Evolutionary conservation across 2,329 filamentous ascomycete species (phyloP), one percentile per base, ranked within the genome.

Genomic region (Hymenoscyphus repandus): DNA sequence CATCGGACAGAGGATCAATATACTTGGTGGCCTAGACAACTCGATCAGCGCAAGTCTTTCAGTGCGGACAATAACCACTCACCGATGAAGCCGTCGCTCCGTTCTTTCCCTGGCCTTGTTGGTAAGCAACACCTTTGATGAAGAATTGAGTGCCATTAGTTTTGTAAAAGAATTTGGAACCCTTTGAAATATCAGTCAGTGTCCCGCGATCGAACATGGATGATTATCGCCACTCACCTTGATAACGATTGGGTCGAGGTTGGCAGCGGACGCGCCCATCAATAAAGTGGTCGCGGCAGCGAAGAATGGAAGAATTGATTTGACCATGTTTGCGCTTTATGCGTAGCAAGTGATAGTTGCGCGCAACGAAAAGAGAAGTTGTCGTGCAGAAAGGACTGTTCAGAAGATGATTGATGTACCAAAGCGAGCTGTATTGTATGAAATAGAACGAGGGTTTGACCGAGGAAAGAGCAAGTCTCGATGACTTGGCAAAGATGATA

Each of bases 71-170:
- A 27, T 15, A 33, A 3, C 3, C 9, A 36, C 50, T 51, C 49
- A 46, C 56, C 39, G 30, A 32, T 30, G n/a, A 11, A 30, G 38
- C 11, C 17, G 22, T 34, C 10, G 17, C 33, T 38, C 47, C 47
- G 15, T 44, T 45, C 15, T 9, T 31, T 15, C 47, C 47, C 58
- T 74, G 74, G 61, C 91, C 87, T 73, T 90, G 81, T 76, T 97
- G 93, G 74, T 99, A 99, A 59, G 92, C 93, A 63, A 99, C 78
- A 73, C 92, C 92, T 71, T 87, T 90, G 71, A 97, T 90, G 77
- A 83, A 96, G 79, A 96, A 91, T 72, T 93, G 90, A 68, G 79
- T 80, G 64, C 88, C 63, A 53, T 64, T 65, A 45, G 52, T 58
- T 85, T 78, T 85, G 64, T 33, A 62, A 40, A 55, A 56, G 60